Percentiles rank a stretch among this genome's conserved stretches.
These are phyloP conservation scores for Sporothrix curviconia DNA, from an alignment of 2,329 filamentous ascomycete genomes.

Conservation along the genomic window DNA sequence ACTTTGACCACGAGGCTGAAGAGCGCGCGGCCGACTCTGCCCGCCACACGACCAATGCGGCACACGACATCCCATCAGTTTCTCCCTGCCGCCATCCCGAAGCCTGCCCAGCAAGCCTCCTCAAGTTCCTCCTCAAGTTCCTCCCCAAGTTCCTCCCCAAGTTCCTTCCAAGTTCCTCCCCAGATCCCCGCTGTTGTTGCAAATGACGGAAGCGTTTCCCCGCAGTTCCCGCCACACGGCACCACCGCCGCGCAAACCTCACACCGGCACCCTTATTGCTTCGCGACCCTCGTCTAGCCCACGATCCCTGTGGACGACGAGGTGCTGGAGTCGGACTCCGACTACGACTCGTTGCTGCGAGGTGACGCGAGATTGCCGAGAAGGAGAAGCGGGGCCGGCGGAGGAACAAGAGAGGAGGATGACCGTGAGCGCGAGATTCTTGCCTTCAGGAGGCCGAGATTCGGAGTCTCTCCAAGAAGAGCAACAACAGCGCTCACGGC, in stretches of 20 bases:
- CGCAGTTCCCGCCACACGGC: slow-evolving; percentile 48
- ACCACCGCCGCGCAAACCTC: slow-evolving; percentile 67
- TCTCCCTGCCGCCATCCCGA: slow-evolving; percentile 50
- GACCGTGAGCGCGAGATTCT: slow-evolving; percentile 68
- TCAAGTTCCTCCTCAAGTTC: slow-evolving; percentile 42
- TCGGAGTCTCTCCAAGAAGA: slow-evolving; percentile 69
- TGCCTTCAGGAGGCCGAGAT: slow-evolving; percentile 62
- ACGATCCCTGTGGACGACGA: slow-evolving; percentile 45
- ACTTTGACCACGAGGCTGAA: slow-evolving; percentile 50
- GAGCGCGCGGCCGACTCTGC: slow-evolving; percentile 41
- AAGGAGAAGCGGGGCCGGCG: slow-evolving; percentile 63
- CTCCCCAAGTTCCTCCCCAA: too few species aligned
- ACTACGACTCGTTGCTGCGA: slow-evolving; percentile 76
- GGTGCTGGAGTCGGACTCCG: slow-evolving; percentile 68
- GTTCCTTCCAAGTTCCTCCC: too few species aligned
- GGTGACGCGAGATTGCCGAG: slow-evolving; percentile 54
- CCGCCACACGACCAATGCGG: slow-evolving; percentile 40
- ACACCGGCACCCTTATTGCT: slow-evolving; percentile 80
- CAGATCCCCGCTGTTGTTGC: slow-evolving; percentile 31
- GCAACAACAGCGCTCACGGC: slow-evolving; percentile 46
- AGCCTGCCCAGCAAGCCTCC: slow-evolving; percentile 48
- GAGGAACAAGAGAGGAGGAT: slow-evolving; percentile 81
- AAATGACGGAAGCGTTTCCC: slow-evolving; percentile 32
- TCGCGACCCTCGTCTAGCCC: slow-evolving; percentile 34
- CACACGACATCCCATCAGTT: slow-evolving; percentile 44